phyloP scores from a whole-genome alignment of 805 yeast species.

The Yarrowia sp. region DNA sequence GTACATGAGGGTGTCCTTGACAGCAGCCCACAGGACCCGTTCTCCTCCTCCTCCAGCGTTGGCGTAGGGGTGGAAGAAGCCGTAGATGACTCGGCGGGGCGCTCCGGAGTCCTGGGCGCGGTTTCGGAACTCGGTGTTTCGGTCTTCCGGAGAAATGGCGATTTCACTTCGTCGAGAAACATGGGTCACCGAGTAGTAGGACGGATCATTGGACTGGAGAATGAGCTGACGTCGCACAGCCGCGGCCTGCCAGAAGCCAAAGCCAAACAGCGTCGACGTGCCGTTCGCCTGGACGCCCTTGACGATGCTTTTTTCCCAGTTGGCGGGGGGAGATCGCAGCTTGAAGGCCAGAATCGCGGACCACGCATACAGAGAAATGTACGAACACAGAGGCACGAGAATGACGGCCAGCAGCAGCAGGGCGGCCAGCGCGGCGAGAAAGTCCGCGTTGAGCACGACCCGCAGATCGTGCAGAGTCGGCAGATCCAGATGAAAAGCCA shows the following conservation, averaged over 20 bases:
- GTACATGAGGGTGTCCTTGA: conserved; percentile 66
- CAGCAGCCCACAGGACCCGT: conserved; percentile 94
- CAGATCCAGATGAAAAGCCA: conserved; percentile 9
- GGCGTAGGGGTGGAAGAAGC: conserved; percentile 95
- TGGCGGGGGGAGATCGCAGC: conserved; percentile 44
- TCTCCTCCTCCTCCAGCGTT: conserved; percentile 99
- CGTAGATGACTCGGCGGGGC: conserved; percentile 61
- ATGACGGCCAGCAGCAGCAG: conserved; percentile 36
- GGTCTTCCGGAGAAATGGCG: conserved; percentile 39
- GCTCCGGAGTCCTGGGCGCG: conserved; percentile 42
- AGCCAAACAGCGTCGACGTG: conserved; percentile 27
- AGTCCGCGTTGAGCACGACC: conserved; percentile 25
- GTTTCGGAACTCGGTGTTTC: conserved; percentile 35
- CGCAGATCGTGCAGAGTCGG: conserved; percentile 23
- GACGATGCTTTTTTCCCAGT: conserved; percentile 43
- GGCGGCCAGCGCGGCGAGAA: conserved; percentile 33
- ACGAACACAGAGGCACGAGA: conserved; percentile 36
- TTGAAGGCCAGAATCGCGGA: conserved; percentile 39
- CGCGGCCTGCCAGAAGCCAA: conserved; percentile 46
- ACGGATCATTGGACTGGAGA: conserved; percentile 48
- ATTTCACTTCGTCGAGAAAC: conserved; percentile 38
- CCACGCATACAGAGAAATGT: conserved; percentile 39
- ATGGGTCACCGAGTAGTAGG: conserved; percentile 45
- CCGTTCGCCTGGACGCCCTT: conserved; percentile 43
- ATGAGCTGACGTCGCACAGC: conserved; percentile 53